Base-by-base conservation (phyloP, 768 basidiomycete genomes). In the Suillus brevipes region DNA sequence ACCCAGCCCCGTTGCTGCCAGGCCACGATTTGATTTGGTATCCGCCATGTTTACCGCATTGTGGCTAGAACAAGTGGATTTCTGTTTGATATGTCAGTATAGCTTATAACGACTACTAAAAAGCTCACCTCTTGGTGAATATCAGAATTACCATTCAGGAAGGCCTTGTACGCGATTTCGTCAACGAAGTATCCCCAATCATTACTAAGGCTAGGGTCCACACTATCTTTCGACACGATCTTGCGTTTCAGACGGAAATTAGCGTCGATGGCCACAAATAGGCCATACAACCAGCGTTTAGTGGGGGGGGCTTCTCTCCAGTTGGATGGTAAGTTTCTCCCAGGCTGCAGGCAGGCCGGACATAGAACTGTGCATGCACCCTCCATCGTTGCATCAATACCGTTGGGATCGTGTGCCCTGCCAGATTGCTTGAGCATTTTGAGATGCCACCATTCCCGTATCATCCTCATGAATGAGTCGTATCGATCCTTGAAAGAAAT, bases 121-220 rank as follows among this genome's bases (percentile, higher is more conserved):
- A 47, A 49, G 6, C 53, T 37, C 23, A 63, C 62, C 40, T 63
- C 62, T 28, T 63, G 62, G 9, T 2, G 4, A 20, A 53, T 9
- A 36, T 37, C 7, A n/a, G n/a, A 23, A 6, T 49, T 23, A 49
- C 6, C n/a, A 12, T 53, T 66, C 63, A 75, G 43, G 43, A 72
- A 70, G 2, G 25, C 36, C 49, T 70, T 62, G 61, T 75, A 78
- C 4, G 20, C 20, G 2, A 2, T 42, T 10, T 69, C 66, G 28
- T 75, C 69, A 2, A 75, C 71, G 52, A 75, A 73, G 38, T 74
- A 76, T 2, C 67, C 64, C 63, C 58, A 68, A 14, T 77, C 76
- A 1, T 66, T 50, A 18, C 69, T 68, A 9, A 77, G 72, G n/a
- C 66, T 61, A 0, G 73, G 72, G 61, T 75, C 73, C 0, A 60